Base-by-base conservation (phyloP, 331 rosid genomes). In the Telfairia occidentalis region DNA sequence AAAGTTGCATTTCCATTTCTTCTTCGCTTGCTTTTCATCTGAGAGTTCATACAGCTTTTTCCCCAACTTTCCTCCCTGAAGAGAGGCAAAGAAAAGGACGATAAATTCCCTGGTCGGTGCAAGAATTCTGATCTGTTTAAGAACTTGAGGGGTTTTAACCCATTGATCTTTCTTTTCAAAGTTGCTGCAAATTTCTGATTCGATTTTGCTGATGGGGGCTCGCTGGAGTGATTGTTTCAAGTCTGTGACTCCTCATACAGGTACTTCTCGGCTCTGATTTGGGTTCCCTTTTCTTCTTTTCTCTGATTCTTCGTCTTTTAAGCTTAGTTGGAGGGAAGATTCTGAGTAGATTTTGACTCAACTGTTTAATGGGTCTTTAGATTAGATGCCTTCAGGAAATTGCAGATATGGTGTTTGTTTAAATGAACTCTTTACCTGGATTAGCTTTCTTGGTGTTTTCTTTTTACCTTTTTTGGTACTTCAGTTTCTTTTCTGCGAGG, bases 171-270 rank as follows among this genome's bases (percentile, higher is more conserved):
- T 16, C 15, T 42, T 16, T 43, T 55, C 52, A 24, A 46, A 48
- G 71, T 50, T 83, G 73, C 70, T 72, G 16, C 75, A 71, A 35
- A 26, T 69, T 70, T 59, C 73, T 57, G 78, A 71, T 71, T 50
- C 21, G 75, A 49, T 73, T 82, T 82, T 35, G 81, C 81, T 79
- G 87, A 95, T 92, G 99, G 99, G 99, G 83, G 85, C 86, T 85
- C 92, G 97, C 81, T 92, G 93, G 93, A 92, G 99, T 80, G 89
- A 81, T 53, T 83, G 80, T 78, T 82, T 90, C 76, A 90, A 90
- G 89, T 83, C 96, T 9, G 86, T 86, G 80, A 85, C 84, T 83
- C 80, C 91, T 61, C 78, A 75, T 78, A 80, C 90, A 82, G 99
- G 99, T 95, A 81, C 37, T 15, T 45, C 45, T 52, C 11, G 11